Base-by-base conservation (phyloP, 345 rosid genomes). In the Arabis hirsuta region DNA sequence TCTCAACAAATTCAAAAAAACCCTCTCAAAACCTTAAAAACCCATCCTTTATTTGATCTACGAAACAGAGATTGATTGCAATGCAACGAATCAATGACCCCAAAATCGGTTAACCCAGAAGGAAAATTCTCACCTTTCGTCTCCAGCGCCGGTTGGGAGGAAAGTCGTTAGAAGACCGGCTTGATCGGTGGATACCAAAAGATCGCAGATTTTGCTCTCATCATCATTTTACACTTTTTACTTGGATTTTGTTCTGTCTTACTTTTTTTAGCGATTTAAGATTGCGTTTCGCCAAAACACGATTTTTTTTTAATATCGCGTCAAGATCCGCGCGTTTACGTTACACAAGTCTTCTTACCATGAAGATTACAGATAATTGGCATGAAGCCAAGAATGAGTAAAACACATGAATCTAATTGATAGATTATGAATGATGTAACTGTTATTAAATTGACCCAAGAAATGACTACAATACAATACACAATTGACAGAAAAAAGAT, bases 121-220 rank as follows among this genome's bases (percentile, higher is more conserved):
- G 1, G 10, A 42, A 54, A 68, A 62, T 13, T 0, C 63, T 0
- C 43, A 74, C 73, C 78, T 50, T 66, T 22, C 3, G 77, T 47
- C 55, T 19, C 26, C 62, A 63, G 60, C 72, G 60, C 43, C 34
- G 55, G 54, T 3, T 63, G 39, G 3, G 26, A 63, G 13, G 54
- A 50, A 36, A 10, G 67, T 45, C 55, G 39, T 36, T 36, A 36
- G 39, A 36, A 52, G 39, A 19, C 2, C 3, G 43, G 27, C 54
- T 11, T 47, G 71, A 14, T 27, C 72, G 42, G 39, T 36, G 39
- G 3, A 36, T 36, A 36, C 7, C 5, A 56, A 45, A 65, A 39
- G 60, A 65, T 73, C 38, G 58, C 59, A 57, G 66, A 47, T 50
- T 65, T 65, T 36, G 56, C 55, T 56, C 41, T 11, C 66, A 39